Conservation (phyloP, 192 early-diverging fungal species). For the Dispira simplex region DNA sequence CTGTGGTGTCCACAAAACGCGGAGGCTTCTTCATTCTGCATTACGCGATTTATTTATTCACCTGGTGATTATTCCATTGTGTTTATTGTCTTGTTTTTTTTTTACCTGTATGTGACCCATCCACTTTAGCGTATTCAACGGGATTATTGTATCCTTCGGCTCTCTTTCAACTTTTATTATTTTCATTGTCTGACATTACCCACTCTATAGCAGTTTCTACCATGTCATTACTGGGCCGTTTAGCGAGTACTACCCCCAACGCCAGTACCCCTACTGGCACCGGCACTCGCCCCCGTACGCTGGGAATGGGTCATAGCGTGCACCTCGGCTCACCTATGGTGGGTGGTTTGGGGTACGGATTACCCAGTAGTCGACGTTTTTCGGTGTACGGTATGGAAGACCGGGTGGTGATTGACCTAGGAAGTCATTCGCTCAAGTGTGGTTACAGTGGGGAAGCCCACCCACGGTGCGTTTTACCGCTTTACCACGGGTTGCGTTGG, state of each 20-base stretch:
- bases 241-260: not conserved
- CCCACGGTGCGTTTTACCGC: slow-evolving; percentile 50
- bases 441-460: slow-evolving; percentile 73
- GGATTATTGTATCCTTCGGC: no score
- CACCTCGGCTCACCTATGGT: not conserved
- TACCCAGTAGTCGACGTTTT: not conserved
- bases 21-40: no score
- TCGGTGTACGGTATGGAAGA: slow-evolving; percentile 41
- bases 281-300: not conserved
- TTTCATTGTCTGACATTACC: not conserved
- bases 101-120: no score
- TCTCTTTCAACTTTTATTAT: not conserved
- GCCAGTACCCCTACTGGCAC: not conserved
- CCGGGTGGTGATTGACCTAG: slow-evolving; percentile 74
- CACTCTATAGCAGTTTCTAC: not conserved
- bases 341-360: not conserved
- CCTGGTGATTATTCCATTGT: no score
- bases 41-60: no score
- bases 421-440: slow-evolving; percentile 62
- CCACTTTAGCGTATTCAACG: no score
- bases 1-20: no score
- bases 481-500: slow-evolving; percentile 23
- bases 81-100: no score
- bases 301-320: not conserved
- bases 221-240: slow-evolving; percentile 6